Evolutionary conservation across 2,329 filamentous ascomycete species (phyloP), one percentile per base, ranked within the genome.

Genomic region (Cladosporium sp.): DNA sequence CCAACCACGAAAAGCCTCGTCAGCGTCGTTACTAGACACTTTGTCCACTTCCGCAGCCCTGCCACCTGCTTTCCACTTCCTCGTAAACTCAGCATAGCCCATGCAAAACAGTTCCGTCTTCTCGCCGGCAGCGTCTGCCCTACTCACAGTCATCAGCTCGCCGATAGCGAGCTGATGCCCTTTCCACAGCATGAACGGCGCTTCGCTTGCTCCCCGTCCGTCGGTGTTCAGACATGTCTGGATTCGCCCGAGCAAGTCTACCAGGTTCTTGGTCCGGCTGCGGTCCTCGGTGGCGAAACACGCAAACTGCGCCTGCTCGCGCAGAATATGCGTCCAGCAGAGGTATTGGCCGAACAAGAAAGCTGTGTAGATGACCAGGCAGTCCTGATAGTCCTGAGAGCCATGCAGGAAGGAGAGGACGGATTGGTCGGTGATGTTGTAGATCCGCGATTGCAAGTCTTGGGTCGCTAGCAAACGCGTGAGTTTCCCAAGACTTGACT

Each of bases 241-340:
- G 3, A 55, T 43, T 3, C 17, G 42, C 0, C 39, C 25, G 2
- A 55, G 28, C 22, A 55, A 15, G 6, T 36, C 38, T 12, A 43
- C 39, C 28, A 55, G n/a, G 7, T 17, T 30, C 39, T 43, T 55
- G 11, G 28, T 43, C 2, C 28, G 25, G n/a, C 51, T 25, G 8
- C 34, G 38, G 25, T 55, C 51, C 8, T 55, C 39, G 12, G 51
- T 55, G 14, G 51, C 51, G 30, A 55, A 55, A 25, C 51, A 55
- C 0, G 39, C 51, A 6, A 55, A 55, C 6, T 55, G 51, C 3
- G 51, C 51, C 8, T 55, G 51, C 25, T 45, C n/a, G 1, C 51
- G 39, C 2, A 55, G 22, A 3, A 55, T 36, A 11, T 55, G 39
- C 17, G 51, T 55, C 51, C 51, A 55, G 19, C 22, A 55, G 8